A percentile compares a stretch with the other conserved stretches of the same genome.
Evolutionary conservation across 805 yeast genomes (phyloP).

Genomic region (Yamadazyma endophytica): DNA sequence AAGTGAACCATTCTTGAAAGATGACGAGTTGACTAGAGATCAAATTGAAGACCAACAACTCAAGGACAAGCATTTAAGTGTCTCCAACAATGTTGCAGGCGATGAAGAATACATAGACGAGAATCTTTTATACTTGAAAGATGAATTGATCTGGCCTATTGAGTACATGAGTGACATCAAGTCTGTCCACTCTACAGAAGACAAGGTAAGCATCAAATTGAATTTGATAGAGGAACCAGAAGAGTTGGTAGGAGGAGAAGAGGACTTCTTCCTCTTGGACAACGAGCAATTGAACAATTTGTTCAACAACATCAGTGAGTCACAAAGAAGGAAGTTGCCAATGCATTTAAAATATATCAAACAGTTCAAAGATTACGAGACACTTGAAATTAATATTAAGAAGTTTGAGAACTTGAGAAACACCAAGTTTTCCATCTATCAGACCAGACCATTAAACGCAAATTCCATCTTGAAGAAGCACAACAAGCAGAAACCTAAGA

Average conservation of each 20-base stretch:
- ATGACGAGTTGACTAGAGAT: constrained; percentile 38
- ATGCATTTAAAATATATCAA: constrained; percentile 29
- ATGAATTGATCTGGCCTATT: constrained; percentile 23
- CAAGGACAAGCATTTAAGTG: constrained; percentile 20
- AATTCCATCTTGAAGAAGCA: not conserved
- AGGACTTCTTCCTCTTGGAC: constrained; percentile 16
- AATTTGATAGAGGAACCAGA: constrained; percentile 4
- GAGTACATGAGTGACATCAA: constrained; percentile 8
- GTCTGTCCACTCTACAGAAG: constrained; percentile 8
- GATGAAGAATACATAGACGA: constrained; percentile 27
- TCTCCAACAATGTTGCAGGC: not conserved
- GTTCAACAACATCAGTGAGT: constrained; percentile 18
- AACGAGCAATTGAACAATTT: constrained; percentile 22
- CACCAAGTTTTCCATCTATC: constrained; percentile 2
- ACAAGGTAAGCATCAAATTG: constrained; percentile 1
- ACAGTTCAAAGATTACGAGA: constrained; percentile 33
- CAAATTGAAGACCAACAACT: constrained; percentile 38
- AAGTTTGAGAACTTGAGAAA: constrained; percentile 25
- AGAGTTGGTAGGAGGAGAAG: constrained; percentile 9
- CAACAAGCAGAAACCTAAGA: constrained; percentile 1
- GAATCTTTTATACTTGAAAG: constrained; percentile 22
- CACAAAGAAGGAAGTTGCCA: constrained; percentile 24
- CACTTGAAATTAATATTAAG: constrained; percentile 24
- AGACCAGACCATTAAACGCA: not conserved
- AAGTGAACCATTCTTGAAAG: constrained; percentile 28